Evolutionary conservation across 2,329 filamentous ascomycete species (phyloP), one percentile per base, ranked within the genome.

Genomic region (Arthrobotrys sphaeroides): DNA sequence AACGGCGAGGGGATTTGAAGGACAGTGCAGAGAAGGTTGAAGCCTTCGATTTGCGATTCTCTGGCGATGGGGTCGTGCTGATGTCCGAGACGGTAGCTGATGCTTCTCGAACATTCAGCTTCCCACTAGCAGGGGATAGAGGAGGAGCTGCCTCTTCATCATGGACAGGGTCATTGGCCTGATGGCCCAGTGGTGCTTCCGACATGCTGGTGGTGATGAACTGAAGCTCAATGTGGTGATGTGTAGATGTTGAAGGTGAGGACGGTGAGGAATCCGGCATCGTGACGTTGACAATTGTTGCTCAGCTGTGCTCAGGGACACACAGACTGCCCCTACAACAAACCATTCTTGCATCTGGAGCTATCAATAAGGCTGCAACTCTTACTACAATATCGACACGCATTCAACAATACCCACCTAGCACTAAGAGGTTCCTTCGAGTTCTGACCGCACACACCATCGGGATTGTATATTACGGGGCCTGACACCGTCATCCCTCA

Each of bases 21-120:
- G 69, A 61, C 5, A 55, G 24, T 18, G 45, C 24, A 2, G 69
- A 73, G 26, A 73, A 67, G 13, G 53, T 67, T 10, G 61, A 53
- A 5, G 53, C 53, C 26, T 67, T 61, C 5, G 62, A 24, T 16
- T 67, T 60, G 22, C 33, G 18, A 38, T n/a, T 18, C 12, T 24
- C 31, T 38, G 51, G 51, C 2, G 51, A 55, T 83, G 1, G 84
- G 3, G 33, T 33, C 9, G n/a, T n/a, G n/a, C 13, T 12, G 12
- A 10, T 36, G 5, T 10, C 10, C 7, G 16, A 7, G 10, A 20
- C 10, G 3, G 24, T 36, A 22, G 18, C 28, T 20, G 43, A 26
- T 9, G 43, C 31, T 47, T 36, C 26, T 13, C 40, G 9, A 38
- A 5, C 31, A 16, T 38, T 26, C 16, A 28, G 31, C n/a, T 47